These are phyloP conservation scores for Eragrostis nindensis DNA, from an alignment of 176 grass and related monocot species.

Conservation along the genomic window DNA sequence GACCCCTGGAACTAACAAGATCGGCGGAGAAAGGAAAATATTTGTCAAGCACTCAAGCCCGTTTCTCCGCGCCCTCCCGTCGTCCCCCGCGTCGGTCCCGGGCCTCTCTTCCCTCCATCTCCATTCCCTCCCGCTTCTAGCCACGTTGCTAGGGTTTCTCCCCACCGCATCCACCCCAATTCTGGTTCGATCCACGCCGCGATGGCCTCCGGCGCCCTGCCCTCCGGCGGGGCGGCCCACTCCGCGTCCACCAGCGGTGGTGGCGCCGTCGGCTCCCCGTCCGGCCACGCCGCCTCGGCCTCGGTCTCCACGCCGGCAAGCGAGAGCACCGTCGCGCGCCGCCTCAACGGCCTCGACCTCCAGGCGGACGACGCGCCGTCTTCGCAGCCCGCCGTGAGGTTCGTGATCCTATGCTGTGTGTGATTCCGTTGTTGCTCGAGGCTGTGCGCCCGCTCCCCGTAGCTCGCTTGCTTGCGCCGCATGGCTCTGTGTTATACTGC, in stretches of 20 bases:
- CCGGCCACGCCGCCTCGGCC: slow-evolving; percentile 37
- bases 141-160: slow-evolving; percentile 57
- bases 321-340: slow-evolving; percentile 72
- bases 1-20: not conserved
- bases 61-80: slow-evolving; percentile 49
- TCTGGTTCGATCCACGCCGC: slow-evolving; percentile 27
- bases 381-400: slow-evolving; percentile 70
- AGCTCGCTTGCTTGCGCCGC: slow-evolving; percentile 15
- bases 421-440: slow-evolving; percentile 19
- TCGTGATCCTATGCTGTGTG: slow-evolving; percentile 14
- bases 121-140: slow-evolving; percentile 35
- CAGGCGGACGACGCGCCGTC: slow-evolving; percentile 70
- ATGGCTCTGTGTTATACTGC: not conserved
- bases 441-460: slow-evolving; percentile 6
- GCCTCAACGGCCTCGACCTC: slow-evolving; percentile 68
- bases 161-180: slow-evolving; percentile 12
- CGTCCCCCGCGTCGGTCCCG: slow-evolving; percentile 19
- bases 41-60: slow-evolving; percentile 40
- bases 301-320: slow-evolving; percentile 74
- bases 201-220: slow-evolving; percentile 43
- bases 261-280: slow-evolving; percentile 62
- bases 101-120: slow-evolving; percentile 14
- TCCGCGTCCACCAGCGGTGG: slow-evolving; percentile 49
- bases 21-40: not conserved
- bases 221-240: slow-evolving; percentile 56